Evolutionary conservation across 768 basidiomycete species (phyloP).

Genomic region (Panaeolus papilionaceus): DNA sequence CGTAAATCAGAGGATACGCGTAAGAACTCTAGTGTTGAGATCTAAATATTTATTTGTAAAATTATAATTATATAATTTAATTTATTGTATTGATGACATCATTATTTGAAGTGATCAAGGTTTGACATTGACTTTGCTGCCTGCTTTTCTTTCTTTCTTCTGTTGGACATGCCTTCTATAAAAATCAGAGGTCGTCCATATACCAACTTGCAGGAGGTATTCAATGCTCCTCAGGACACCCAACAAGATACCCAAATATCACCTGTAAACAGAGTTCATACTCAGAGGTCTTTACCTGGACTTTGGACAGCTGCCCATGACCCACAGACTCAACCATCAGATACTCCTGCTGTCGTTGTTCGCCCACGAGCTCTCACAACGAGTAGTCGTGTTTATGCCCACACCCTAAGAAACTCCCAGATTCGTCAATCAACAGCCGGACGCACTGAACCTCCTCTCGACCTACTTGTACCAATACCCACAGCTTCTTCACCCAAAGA

Average conservation of each 20-base stretch:
- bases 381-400: constrained; percentile 42
- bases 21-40: background rate
- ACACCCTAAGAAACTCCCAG: constrained; percentile 25
- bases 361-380: constrained; percentile 39
- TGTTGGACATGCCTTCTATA: constrained; percentile 52
- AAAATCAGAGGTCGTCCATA: constrained; percentile 47
- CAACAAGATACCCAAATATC: background rate
- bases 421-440: constrained; percentile 1
- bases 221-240: background rate
- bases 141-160: background rate
- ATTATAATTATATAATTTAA: background rate
- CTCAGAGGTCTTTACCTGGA: constrained; percentile 26
- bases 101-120: background rate
- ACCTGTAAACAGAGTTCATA: constrained; percentile 8
- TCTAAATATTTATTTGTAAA: background rate
- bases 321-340: background rate
- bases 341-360: constrained; percentile 17
- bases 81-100: constrained; percentile 16
- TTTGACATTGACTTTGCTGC: background rate
- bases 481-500: background rate
- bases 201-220: constrained; percentile 31
- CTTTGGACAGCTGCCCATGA: constrained; percentile 13
- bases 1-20: constrained; percentile 16
- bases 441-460: constrained; percentile 12
- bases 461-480: background rate